These are phyloP conservation scores for Flueggea neowawraea DNA, from an alignment of 441 rosid genomes.

Conservation along the genomic window DNA sequence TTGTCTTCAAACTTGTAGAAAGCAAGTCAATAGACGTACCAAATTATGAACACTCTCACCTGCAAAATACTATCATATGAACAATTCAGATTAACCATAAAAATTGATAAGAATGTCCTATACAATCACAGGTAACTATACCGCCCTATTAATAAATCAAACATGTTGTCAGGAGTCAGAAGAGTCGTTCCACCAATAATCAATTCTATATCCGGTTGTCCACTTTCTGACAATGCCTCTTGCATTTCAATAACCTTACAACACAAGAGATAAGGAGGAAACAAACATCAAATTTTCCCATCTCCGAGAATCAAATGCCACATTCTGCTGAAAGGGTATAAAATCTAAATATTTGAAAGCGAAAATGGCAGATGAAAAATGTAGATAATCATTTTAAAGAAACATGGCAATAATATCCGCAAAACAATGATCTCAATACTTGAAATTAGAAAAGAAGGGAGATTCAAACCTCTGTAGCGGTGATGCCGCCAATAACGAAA, in stretches of 20 bases:
- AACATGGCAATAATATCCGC: no score
- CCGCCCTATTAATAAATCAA: constrained; percentile 66
- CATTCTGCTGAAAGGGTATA: no score
- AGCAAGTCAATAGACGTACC: no score
- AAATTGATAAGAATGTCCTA: neutral
- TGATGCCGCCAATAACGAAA: constrained; percentile 90
- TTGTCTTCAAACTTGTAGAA: no score
- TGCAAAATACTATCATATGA: no score
- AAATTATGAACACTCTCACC: no score
- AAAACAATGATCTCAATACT: neutral
- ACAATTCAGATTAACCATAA: no score
- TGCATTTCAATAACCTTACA: constrained; percentile 70
- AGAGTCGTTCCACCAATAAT: constrained; percentile 89
- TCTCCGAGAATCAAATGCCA: no score
- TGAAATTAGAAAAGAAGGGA: neutral
- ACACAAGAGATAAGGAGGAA: neutral
- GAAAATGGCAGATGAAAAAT: neutral
- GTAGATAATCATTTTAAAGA: neutral
- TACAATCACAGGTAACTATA: constrained; percentile 48
- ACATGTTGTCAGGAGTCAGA: constrained; percentile 80
- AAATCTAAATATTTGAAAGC: no score
- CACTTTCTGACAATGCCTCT: constrained; percentile 78
- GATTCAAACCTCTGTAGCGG: constrained; percentile 64
- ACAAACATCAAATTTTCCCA: neutral
- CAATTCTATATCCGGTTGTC: constrained; percentile 75